Base-by-base conservation (phyloP, 331 rosid genomes). In the Phaseolus coccineus region DNA sequence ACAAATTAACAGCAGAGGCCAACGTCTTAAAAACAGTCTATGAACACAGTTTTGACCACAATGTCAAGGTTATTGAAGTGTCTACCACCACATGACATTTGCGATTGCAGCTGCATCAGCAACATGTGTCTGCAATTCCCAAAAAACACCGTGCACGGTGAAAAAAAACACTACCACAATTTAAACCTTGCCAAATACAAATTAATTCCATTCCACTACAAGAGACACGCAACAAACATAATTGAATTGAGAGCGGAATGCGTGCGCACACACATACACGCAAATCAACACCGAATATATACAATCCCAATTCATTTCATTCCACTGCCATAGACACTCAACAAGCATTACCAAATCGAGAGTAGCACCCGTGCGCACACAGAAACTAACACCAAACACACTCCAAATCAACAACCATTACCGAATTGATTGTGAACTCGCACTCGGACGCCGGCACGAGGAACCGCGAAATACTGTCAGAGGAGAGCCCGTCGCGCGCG, bases 381-480 rank as follows among this genome's bases (percentile, higher is more conserved):
- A 28, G 42, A 30, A 13, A 61, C 14, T 5, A 61, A 14, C 67
- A 61, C 67, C 24, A 30, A 61, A 30, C 19, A 30, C 39, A 24
- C 5, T 55, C 62, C 62, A 55, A 55, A 22, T 46, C 51, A 46
- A 46, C 51, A 46, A 77, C 31, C 37, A 50, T 76, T 87, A 93
- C 99, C 78, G 98, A 93, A 82, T 91, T 90, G 28, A 96, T 85
- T 10, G 93, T 68, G 33, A 96, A 96, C 73, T 93, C 96, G 85
- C 98, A 96, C 27, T 93, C 98, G 0, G 96, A 89, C 0, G 94
- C 93, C 0, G 98, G 96, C 57, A 93, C 37, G 68, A 96, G 76
- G 67, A 96, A 96, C 14, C 99, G 85, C 0, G 94, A 72, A 75
- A 96, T 91, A 69, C 97, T 93, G 77, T 91, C 96, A 0, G 77